Evolutionary conservation across 306 rosid genomes (phyloP), one percentile per base, ranked within the genome.

Genomic region (Carpinus fangiana): DNA sequence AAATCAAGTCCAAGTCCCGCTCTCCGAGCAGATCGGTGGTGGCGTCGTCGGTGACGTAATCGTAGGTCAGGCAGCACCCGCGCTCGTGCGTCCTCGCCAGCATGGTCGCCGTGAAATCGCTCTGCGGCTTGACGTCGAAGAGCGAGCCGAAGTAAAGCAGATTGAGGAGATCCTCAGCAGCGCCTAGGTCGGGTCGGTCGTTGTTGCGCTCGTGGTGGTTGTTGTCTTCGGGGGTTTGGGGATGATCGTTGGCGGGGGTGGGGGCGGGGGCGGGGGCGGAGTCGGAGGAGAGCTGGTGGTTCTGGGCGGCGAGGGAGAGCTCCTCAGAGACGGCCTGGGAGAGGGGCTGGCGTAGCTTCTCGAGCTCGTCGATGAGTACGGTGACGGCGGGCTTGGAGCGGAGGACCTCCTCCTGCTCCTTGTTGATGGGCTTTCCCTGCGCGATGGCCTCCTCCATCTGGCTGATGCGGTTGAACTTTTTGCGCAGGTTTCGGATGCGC

Each of bases 11-110:
- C 86, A 96, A 80, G 79, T 96, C 99, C 77, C 83, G 88, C 90
- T 93, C 98, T 8, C 89, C 85, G 0, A 96, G 98, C 83, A 89
- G 93, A 89, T 96, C 99, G 23, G 96, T 91, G 23, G 96, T 91
- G 17, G 97, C 98, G 73, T 96, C 99, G 78, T 96, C 99, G 2
- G 97, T 91, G 74, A 96, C 98, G 67, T 92, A 91, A 46, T 96
- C 99, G 54, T 96, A 96, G 61, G 99, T 96, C 84, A 96, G 78
- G 87, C 99, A 96, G 53, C 99, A 96, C 0, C 97, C 93, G 5
- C 99, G 87, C 84, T 96, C 99, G 73, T 91, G 97, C 4, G 93
- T 96, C 81, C 99, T 83, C 2, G 96, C 91, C 20, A 95, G 86
- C 90, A 92, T 91, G 50, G 91, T 91, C 11, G 97, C 87, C 2